These are phyloP conservation scores for Fusarium annulatum DNA, from an alignment of 2,329 filamentous ascomycete species.

Conservation along the genomic window DNA sequence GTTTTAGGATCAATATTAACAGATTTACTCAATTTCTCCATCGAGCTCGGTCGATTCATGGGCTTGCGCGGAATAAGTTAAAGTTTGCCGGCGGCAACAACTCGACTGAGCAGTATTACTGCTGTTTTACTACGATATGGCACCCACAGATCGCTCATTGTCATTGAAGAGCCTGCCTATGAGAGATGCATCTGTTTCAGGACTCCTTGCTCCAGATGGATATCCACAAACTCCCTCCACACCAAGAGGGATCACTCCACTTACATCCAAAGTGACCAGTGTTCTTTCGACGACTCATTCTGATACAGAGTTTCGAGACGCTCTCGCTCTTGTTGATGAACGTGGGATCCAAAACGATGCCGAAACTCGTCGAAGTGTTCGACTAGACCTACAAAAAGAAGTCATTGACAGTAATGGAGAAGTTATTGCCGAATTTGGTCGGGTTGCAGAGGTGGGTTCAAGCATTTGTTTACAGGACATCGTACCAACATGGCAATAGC, in stretches of 20 bases:
- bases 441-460: constrained; percentile 82
- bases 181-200: constrained; percentile 42
- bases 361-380: constrained; percentile 80
- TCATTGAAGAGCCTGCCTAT: constrained; percentile 37
- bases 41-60: background rate
- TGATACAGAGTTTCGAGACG: constrained; percentile 90
- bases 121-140: constrained; percentile 16
- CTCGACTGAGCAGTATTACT: background rate
- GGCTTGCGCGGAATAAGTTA: constrained; percentile 17
- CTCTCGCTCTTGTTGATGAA: constrained; percentile 80
- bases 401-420: constrained; percentile 93
- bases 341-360: constrained; percentile 78
- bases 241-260: constrained; percentile 66
- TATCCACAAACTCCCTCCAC: constrained; percentile 81
- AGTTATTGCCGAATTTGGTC: constrained; percentile 87
- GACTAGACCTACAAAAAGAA: constrained; percentile 88
- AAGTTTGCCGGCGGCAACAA: background rate
- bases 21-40: background rate
- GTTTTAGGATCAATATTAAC: background rate
- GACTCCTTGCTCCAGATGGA: constrained; percentile 80
- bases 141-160: constrained; percentile 36
- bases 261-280: constrained; percentile 83
- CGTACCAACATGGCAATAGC: constrained; percentile 62
- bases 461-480: background rate
- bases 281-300: constrained; percentile 93